These are phyloP conservation scores for Periglandula ipomoeae DNA, from an alignment of 2,329 filamentous ascomycete species.

Conservation along the genomic window DNA sequence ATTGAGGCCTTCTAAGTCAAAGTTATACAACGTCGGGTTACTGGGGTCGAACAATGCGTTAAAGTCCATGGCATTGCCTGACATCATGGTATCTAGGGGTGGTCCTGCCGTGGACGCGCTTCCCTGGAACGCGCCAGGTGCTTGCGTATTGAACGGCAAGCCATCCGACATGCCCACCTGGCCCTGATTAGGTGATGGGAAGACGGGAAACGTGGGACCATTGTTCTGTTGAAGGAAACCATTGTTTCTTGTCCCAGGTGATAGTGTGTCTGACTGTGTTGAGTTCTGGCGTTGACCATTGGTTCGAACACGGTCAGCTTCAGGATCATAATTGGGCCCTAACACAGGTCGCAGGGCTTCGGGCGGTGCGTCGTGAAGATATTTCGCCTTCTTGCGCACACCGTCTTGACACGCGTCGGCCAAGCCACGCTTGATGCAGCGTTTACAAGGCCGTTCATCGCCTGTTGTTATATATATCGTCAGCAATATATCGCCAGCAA, in stretches of 20 bases:
- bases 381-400: slow-evolving; percentile 97
- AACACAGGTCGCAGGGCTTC: slow-evolving; percentile 84
- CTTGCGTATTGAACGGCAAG: slow-evolving; percentile 52
- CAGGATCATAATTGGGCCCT: slow-evolving; percentile 58
- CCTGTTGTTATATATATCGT: slow-evolving; percentile 46
- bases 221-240: slow-evolving; percentile 40
- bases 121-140: slow-evolving; percentile 60
- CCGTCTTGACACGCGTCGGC: slow-evolving; percentile 91
- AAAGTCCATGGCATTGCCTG: slow-evolving; percentile 41
- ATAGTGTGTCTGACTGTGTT: slow-evolving; percentile 36
- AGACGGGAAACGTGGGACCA: slow-evolving; percentile 41
- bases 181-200: slow-evolving; percentile 33
- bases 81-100: slow-evolving; percentile 39
- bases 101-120: slow-evolving; percentile 38
- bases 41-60: slow-evolving; percentile 75
- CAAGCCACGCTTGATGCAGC: slow-evolving; percentile 88
- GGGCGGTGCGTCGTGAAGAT: slow-evolving; percentile 89
- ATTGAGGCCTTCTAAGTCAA: slow-evolving; percentile 77
- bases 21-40: slow-evolving; percentile 89
- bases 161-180: slow-evolving; percentile 38
- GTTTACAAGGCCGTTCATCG: slow-evolving; percentile 86
- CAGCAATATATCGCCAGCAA: too few relatives aligned
- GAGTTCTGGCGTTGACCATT: slow-evolving; percentile 40
- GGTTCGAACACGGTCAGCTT: slow-evolving; percentile 34
- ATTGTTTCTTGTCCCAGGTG: slow-evolving; percentile 27